Base-by-base conservation (phyloP, 2,329 filamentous ascomycete genomes). In the Apiospora arundinis region DNA sequence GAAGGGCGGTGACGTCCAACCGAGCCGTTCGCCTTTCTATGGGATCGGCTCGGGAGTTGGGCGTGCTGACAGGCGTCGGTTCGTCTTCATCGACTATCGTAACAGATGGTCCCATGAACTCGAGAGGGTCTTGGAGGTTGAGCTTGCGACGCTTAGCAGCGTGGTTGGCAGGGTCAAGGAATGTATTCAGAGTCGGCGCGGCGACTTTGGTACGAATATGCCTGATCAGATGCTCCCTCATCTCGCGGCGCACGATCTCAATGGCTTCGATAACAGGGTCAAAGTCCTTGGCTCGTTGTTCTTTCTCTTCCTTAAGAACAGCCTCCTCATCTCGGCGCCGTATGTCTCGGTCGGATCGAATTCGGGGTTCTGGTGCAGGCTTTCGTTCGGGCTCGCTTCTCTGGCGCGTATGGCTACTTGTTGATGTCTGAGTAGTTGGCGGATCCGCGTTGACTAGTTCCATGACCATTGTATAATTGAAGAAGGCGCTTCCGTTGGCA, bases 401-500 rank as follows among this genome's bases (percentile, higher is more conserved):
- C 72, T 79, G 70, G 69, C 74, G 18, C 74, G 74, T 74, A 73
- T 74, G 73, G 9, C 71, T 73, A 4, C 76, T 75, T 11, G 74
- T 68, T 23, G 76, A 69, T 78, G 84, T 72, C 81, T 77, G 73
- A 76, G 74, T 78, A 6, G 77, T 74, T 11, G 75, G 73, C 2
- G 75, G 73, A 4, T 81, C 81, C 21, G 80, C 80, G 5, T 77
- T 74, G 74, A 92, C 92, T 70, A 94, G 91, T 79, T 95, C 92
- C 94, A 99, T 97, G 63, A 91, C 89, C 93, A 99, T 95, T 72
- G 84, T 85, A 73, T 98, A 98, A 1, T 93, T 98, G 84, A 99
- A 99, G 74, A 99, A 90, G 7, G 93, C 89, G 60, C 92, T 92
- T 80, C 93, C 92, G 79, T 98, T 92, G 75, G 93, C 95, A 69